These are phyloP conservation scores for Trichomonas vaginalis DNA, from an alignment of 208 protist genomes.

Conservation along the genomic window DNA sequence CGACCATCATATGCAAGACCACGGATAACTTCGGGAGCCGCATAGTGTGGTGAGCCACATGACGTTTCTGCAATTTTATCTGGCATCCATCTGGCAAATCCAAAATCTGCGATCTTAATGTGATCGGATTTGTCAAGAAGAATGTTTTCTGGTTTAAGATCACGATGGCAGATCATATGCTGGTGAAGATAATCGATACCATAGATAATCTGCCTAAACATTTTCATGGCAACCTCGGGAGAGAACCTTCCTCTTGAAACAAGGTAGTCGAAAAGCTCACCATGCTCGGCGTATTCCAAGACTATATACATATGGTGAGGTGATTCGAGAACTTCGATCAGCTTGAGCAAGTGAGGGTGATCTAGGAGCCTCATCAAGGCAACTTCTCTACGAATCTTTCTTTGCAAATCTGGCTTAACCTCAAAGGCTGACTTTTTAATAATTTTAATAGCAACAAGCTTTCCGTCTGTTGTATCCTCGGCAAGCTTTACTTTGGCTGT, in stretches of 20 bases:
- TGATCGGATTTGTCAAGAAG: background rate
- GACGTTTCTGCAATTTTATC: slow-evolving; percentile 11
- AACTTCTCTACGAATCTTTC: background rate
- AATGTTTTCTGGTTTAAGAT: background rate
- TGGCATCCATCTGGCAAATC: slow-evolving; percentile 16
- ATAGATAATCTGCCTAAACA: background rate
- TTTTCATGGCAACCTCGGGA: background rate
- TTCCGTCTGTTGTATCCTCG: background rate
- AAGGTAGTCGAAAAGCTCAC: slow-evolving; percentile 12
- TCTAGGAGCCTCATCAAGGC: background rate
- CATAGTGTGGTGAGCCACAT: slow-evolving; percentile 23
- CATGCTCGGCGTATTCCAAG: background rate
- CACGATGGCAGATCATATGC: background rate
- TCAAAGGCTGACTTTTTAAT: background rate
- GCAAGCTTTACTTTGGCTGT: background rate
- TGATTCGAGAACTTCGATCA: background rate
- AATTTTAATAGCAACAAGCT: background rate
- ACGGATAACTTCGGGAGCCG: slow-evolving; percentile 24
- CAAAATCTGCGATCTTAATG: slow-evolving; percentile 27
- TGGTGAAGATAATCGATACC: background rate
- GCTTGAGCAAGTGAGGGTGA: background rate
- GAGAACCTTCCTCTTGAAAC: background rate
- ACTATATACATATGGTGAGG: background rate
- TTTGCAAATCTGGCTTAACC: background rate
- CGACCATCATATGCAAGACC: background rate